Conservation (phyloP, 1,284 basidiomycete species). For the Cryptococcus sp. region DNA sequence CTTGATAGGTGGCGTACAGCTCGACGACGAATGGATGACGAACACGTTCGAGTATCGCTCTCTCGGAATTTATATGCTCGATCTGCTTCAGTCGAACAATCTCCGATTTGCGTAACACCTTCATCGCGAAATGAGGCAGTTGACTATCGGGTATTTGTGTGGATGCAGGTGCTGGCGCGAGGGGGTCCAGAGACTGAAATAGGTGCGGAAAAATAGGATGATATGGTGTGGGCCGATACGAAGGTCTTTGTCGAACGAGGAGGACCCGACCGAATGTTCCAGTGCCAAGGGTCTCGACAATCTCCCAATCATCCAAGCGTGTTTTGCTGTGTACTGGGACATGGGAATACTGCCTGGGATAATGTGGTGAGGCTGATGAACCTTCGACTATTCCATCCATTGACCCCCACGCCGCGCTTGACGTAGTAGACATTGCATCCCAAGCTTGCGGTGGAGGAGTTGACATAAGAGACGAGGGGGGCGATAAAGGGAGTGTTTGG, state of each 20-base stretch:
- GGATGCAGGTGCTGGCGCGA: constrained; percentile 38
- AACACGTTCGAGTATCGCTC: constrained; percentile 57
- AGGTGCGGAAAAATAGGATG: constrained; percentile 54
- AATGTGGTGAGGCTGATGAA: constrained; percentile 7
- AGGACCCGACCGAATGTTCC: constrained; percentile 54
- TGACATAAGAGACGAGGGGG: constrained; percentile 42
- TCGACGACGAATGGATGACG: constrained; percentile 62
- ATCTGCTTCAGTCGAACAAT: constrained; percentile 60
- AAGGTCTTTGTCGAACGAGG: constrained; percentile 51
- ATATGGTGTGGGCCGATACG: constrained; percentile 48
- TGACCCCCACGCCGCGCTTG: constrained; percentile 23
- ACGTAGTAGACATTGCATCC: constrained; percentile 27
- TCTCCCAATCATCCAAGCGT: constrained; percentile 50
- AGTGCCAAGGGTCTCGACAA: constrained; percentile 54
- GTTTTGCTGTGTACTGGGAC: constrained; percentile 24
- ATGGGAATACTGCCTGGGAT: constrained; percentile 1
- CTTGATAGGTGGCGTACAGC: constrained; percentile 56
- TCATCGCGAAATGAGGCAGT: constrained; percentile 57
- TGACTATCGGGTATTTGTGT: constrained; percentile 49
- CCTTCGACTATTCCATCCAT: constrained; percentile 25
- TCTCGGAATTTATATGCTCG: constrained; percentile 61
- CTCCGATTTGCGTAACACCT: constrained; percentile 58
- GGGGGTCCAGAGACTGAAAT: constrained; percentile 43
- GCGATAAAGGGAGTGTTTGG: constrained; percentile 33
- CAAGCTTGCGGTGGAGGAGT: constrained; percentile 37